Evolutionary conservation across 1,139 yeast genomes (phyloP).

Genomic region (Blastobotrys illinoisensis): DNA sequence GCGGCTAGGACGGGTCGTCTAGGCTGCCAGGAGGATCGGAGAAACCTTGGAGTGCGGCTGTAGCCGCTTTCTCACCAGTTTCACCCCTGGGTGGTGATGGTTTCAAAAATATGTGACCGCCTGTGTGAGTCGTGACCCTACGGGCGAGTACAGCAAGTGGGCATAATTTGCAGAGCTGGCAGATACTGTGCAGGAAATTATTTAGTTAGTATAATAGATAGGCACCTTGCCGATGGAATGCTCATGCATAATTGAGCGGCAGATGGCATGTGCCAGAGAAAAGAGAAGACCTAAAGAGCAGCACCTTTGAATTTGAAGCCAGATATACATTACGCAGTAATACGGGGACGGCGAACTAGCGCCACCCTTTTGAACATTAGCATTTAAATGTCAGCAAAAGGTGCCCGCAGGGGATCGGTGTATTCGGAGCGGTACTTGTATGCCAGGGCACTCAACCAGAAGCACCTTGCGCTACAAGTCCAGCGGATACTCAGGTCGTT

Average conservation of each 20-base stretch:
- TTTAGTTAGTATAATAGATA: no score
- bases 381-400: background rate
- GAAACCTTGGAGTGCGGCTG: background rate
- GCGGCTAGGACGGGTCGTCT: no score
- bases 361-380: background rate
- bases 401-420: background rate
- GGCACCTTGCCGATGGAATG: background rate
- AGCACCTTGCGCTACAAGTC: slow-evolving; percentile 14
- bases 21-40: no score
- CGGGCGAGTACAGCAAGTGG: background rate
- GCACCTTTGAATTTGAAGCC: no score
- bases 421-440: background rate
- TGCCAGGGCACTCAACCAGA: background rate
- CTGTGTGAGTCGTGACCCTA: background rate
- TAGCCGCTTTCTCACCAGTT: background rate
- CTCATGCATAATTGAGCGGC: background rate
- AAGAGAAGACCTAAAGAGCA: no score
- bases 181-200: no score
- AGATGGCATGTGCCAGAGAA: background rate
- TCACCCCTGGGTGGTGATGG: background rate
- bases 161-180: no score
- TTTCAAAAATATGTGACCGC: background rate
- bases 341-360: no score
- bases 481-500: slow-evolving; percentile 17
- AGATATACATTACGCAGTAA: no score